Base-by-base conservation (phyloP, 1,139 yeast species). In the Pichia sp. region DNA sequence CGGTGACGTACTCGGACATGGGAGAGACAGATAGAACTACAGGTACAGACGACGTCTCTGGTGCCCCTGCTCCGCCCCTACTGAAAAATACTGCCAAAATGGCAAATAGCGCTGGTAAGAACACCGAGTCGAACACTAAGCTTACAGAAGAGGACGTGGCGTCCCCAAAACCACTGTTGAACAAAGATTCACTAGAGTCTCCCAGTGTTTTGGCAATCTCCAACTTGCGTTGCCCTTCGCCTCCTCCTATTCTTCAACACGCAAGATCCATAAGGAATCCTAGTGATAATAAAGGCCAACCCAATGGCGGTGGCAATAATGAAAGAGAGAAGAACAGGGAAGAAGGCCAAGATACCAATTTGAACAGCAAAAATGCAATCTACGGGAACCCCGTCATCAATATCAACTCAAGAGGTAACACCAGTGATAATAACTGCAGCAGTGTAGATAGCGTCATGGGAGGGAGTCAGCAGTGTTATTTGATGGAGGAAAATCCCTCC, bases 201-300 rank as follows among this genome's bases (percentile, higher is more conserved):
- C 72, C 75, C 11, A 63, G 72, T 32, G 71, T 68, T 23, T 58
- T 80, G 67, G 86, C 87, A 2, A 72, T 81, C 49, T 80, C 87
- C 8, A 80, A 76, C 62, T 67, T 81, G 52, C 73, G 85, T 56
- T 81, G 86, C 62, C 87, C 88, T 1, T 82, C 87, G 3, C 88
- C 88, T 19, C 87, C 88, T 1, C 87, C 88, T 2, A 82, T 83
- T 52, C 70, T 82, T 52, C 79, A 79, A 61, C 78, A 68, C 26
- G 63, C 70, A 1, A 57, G 54, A 38, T 4, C 23, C 4, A 13
- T 34, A 10, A 50, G 34, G 38, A 32, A 34, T 13, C 16, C 36
- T 10, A 47, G 43, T 15, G 56, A 54, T 8, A 32, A 13, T 8
- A 44, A 31, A 30, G 5, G 42, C 13, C 45, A 47, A 29, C 34